Percentiles rank a stretch among this genome's conserved stretches.
Conservation (phyloP, 2,329 filamentous ascomycete species). For the Lomentospora prolificans region DNA sequence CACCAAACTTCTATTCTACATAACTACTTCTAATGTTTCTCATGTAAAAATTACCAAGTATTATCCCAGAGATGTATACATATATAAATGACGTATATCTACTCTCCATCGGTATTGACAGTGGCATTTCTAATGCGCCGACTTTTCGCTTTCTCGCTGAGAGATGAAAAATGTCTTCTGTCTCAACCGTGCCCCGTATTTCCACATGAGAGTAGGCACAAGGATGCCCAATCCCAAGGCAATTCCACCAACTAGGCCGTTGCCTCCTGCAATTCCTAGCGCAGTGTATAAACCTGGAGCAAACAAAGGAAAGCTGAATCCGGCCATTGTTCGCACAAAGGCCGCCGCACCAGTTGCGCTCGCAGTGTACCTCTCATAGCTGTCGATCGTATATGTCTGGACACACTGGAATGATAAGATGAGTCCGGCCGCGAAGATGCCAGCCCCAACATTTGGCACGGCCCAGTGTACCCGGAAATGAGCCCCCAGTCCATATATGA, state of each 20-base stretch:
- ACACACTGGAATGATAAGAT: slow-evolving; percentile 48
- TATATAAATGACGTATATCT: no score
- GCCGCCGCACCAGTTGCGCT: slow-evolving; percentile 41
- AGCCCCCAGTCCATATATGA: slow-evolving; percentile 38
- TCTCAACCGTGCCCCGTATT: slow-evolving; percentile 14
- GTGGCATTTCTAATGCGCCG: no score
- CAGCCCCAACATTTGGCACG: slow-evolving; percentile 48
- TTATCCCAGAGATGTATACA: no score
- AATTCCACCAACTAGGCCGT: slow-evolving; percentile 23
- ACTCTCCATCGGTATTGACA: no score
- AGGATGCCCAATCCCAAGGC: slow-evolving; percentile 12
- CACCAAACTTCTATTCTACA: no score
- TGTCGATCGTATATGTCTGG: slow-evolving; percentile 49
- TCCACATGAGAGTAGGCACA: slow-evolving; percentile 14
- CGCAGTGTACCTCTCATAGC: slow-evolving; percentile 27
- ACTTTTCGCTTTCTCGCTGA: no score
- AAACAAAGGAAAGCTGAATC: slow-evolving; percentile 49
- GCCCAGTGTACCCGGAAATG: slow-evolving; percentile 36
- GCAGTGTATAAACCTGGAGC: slow-evolving; percentile 31
- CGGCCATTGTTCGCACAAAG: slow-evolving; percentile 43
- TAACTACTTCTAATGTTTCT: no score
- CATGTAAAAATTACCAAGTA: no score
- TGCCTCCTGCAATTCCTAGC: slow-evolving; percentile 35
- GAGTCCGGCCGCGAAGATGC: slow-evolving; percentile 34
- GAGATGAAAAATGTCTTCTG: no score